Evolutionary conservation across 169 alveolate genomes (phyloP), one percentile per base, ranked within the genome.

Genomic region (Eimeria sp.): DNA sequence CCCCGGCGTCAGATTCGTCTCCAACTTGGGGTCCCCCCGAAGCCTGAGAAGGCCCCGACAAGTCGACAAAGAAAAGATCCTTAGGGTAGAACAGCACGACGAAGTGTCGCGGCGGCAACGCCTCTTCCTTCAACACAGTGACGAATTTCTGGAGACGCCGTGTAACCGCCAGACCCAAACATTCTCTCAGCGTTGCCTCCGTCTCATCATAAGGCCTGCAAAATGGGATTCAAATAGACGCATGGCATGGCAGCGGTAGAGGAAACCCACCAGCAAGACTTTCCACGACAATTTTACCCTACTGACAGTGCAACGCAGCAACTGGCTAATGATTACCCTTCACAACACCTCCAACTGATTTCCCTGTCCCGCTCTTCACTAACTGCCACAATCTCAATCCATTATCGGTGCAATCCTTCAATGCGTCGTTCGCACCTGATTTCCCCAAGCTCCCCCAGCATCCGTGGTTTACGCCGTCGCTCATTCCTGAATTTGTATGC

Each of bases 391-490:
- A 4, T 14, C 20, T 18, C 20, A 61, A 25, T 25, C 61, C 16
- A 72, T 72, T 3, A 40, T 27, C 14, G 16, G 20, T 72, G 45
- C 13, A 20, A 11, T 27, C 1, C 3, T 27, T 2, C 30, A 78
- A 4, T 78, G 47, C 0, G 40, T 18, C 18, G 54, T 4, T 20
- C 89, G 47, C 45, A 96, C 92, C 95, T 86, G 40, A 98, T 96
- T 92, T 97, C 97, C 34, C 98, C 98, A 65, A 89, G 97, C 61
- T 98, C 98, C 34, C 99, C 99, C 67, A 98, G 98, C 99, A 98
- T 98, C 78, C 99, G 97, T 10, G 99, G 99, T 30, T 97, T 96
- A 70, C 99, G 97, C 45, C 97, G 94, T 67, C 98, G 96, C 61
- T 96, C 96, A n/a, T 93, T 94, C 63, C 97, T 95, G 76, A 93